Evolutionary conservation across 1,284 basidiomycete genomes (phyloP).

Genomic region (Golubevia pallescens): DNA sequence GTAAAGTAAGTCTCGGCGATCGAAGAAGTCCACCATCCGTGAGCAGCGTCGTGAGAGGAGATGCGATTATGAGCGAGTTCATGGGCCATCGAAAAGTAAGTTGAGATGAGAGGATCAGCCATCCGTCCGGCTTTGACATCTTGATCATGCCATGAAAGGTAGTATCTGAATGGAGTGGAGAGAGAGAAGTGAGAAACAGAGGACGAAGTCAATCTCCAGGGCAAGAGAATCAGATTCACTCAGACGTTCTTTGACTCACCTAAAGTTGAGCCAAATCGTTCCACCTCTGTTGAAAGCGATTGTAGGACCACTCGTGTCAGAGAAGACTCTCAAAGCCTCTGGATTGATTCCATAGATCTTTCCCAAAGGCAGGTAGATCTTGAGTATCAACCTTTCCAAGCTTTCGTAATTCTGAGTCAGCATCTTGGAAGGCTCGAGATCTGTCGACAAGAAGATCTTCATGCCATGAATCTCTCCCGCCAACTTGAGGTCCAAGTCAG

Average conservation of each 20-base stretch:
- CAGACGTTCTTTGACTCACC: not conserved
- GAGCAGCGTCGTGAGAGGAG: slow-evolving; percentile 51
- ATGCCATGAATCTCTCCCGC: slow-evolving; percentile 51
- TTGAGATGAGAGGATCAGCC: slow-evolving; percentile 47
- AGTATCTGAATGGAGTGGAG: slow-evolving; percentile 29
- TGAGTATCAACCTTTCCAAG: slow-evolving; percentile 46
- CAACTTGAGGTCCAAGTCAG: slow-evolving; percentile 47
- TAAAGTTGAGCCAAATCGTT: slow-evolving; percentile 53
- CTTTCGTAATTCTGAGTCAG: slow-evolving; percentile 37
- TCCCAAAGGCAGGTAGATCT: slow-evolving; percentile 50
- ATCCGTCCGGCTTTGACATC: slow-evolving; percentile 36
- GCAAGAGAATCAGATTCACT: not conserved
- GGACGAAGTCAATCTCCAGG: not conserved
- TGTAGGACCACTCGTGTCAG: slow-evolving; percentile 48
- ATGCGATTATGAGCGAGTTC: slow-evolving; percentile 63
- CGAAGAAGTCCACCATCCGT: slow-evolving; percentile 58
- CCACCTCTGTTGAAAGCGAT: slow-evolving; percentile 63
- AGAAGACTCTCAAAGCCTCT: slow-evolving; percentile 46
- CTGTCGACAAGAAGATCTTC: slow-evolving; percentile 51
- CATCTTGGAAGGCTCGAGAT: slow-evolving; percentile 38
- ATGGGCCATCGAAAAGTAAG: slow-evolving; percentile 55
- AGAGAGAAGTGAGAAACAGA: not conserved
- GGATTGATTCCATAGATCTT: slow-evolving; percentile 48
- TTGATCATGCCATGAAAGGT: slow-evolving; percentile 58
- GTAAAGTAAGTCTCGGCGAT: slow-evolving; percentile 57